These are phyloP conservation scores for Immersiporthe knoxdaviesiana DNA, from an alignment of 2,329 filamentous ascomycete genomes.

Conservation along the genomic window DNA sequence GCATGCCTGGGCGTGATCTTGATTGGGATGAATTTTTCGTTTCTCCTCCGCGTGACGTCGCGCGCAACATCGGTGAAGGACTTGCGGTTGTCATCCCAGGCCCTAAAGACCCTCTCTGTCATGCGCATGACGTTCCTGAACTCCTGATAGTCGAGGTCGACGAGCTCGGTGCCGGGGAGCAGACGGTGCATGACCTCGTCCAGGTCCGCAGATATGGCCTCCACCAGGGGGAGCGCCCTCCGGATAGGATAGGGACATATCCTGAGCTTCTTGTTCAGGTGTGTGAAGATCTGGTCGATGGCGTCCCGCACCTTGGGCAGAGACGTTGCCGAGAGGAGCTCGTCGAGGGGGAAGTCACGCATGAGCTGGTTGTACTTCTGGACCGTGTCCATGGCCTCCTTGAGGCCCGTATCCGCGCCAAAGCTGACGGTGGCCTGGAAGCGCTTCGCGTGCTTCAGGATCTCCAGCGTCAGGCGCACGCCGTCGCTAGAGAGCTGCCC, in stretches of 20 bases:
- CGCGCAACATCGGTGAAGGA: slow-evolving; percentile 97
- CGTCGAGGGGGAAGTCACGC: slow-evolving; percentile 95
- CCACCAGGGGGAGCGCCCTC: slow-evolving; percentile 89
- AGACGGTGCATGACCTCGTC: slow-evolving; percentile 84
- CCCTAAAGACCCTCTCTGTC: slow-evolving; percentile 82
- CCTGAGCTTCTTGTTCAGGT: slow-evolving; percentile 97
- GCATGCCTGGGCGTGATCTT: slow-evolving; percentile 89
- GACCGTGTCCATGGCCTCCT: slow-evolving; percentile 93
- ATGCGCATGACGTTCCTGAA: slow-evolving; percentile 85
- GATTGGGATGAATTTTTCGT: slow-evolving; percentile 98
- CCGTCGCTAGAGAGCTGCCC: slow-evolving; percentile 85
- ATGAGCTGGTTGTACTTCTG: slow-evolving; percentile 99
- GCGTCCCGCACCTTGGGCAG: slow-evolving; percentile 87
- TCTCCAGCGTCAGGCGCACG: slow-evolving; percentile 87
- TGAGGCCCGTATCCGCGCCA: slow-evolving; percentile 90
- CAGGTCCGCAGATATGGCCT: slow-evolving; percentile 92
- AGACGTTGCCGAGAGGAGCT: slow-evolving; percentile 89
- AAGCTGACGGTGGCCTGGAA: slow-evolving; percentile 98
- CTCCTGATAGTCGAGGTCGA: slow-evolving; percentile 89
- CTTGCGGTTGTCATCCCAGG: slow-evolving; percentile 95
- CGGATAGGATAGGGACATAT: slow-evolving; percentile 95
- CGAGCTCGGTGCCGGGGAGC: slow-evolving; percentile 82
- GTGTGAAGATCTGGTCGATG: slow-evolving; percentile 84
- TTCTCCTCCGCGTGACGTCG: slow-evolving; percentile 88
- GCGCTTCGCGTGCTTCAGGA: slow-evolving; percentile 94